Evolutionary conservation across 306 rosid genomes (phyloP).

Genomic region (Cucurbita moschata): DNA sequence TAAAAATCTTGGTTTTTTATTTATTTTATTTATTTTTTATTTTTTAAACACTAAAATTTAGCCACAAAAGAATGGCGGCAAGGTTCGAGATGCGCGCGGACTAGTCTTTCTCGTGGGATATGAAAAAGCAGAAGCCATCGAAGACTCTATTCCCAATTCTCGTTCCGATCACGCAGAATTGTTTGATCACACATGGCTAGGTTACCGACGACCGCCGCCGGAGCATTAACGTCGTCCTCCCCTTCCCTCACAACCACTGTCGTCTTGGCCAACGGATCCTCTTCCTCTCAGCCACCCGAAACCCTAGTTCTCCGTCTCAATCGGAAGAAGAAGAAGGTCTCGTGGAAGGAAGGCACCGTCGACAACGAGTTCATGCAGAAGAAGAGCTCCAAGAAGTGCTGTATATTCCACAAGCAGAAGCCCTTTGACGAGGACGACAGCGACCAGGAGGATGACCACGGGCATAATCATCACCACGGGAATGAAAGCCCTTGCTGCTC

Average conservation of each 20-base stretch:
- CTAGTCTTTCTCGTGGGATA: neutral
- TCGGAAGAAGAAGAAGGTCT: constrained; percentile 78
- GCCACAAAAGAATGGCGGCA: neutral
- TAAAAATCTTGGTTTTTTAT: too few relatives aligned
- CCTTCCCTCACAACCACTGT: constrained; percentile 30
- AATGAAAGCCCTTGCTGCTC: constrained; percentile 23
- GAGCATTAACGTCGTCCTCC: constrained; percentile 5
- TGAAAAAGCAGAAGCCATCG: neutral
- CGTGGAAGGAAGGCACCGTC: constrained; percentile 87
- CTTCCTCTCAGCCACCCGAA: constrained; percentile 26
- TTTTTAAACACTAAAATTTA: too few relatives aligned
- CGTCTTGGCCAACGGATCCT: constrained; percentile 32
- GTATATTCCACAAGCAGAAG: constrained; percentile 78
- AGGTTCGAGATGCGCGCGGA: neutral
- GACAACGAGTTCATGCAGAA: constrained; percentile 96
- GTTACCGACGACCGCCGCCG: constrained; percentile 1
- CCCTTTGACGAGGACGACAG: constrained; percentile 83
- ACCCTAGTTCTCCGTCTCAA: constrained; percentile 54
- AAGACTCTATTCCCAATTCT: neutral
- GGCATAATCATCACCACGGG: constrained; percentile 16
- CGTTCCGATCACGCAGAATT: neutral
- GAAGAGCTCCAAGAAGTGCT: constrained; percentile 93
- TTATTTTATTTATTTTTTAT: too few relatives aligned
- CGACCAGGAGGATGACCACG: constrained; percentile 38
- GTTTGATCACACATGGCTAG: neutral